Evolutionary conservation across 495 filamentous ascomycete species (phyloP).

Genomic region (Lasiosphaeria ovina): DNA sequence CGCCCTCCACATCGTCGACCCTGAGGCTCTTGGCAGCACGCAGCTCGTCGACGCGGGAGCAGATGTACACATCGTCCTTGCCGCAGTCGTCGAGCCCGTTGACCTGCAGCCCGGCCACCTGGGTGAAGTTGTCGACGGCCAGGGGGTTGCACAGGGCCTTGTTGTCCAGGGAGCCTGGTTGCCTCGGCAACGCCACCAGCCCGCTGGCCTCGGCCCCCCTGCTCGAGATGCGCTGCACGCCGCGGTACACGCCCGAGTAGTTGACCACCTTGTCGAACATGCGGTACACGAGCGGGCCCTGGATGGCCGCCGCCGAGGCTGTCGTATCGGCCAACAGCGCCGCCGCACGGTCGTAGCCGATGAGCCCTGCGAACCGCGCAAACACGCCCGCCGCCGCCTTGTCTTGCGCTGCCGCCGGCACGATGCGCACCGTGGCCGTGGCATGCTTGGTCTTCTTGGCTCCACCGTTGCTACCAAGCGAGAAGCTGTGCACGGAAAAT

Average conservation of each 20-base stretch:
- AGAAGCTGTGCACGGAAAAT: too few relatives aligned
- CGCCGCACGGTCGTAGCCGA: neutral
- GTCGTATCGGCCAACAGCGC: neutral
- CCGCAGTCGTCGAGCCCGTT: slow-evolving; percentile 9
- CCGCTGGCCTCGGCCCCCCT: slow-evolving; percentile 23
- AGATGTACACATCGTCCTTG: too few relatives aligned
- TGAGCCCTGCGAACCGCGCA: neutral
- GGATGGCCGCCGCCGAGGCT: neutral
- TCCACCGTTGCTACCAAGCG: too few relatives aligned
- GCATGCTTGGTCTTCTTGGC: too few relatives aligned
- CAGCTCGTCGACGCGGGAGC: too few relatives aligned
- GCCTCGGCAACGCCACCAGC: slow-evolving; percentile 13
- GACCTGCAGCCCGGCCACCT: slow-evolving; percentile 35
- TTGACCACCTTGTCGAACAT: slow-evolving; percentile 28
- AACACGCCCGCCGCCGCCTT: neutral
- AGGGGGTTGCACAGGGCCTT: slow-evolving; percentile 27
- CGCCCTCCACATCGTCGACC: too few relatives aligned
- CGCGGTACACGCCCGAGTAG: slow-evolving; percentile 30
- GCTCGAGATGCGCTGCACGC: slow-evolving; percentile 27
- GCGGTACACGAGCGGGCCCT: slow-evolving; percentile 24
- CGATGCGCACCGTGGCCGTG: too few relatives aligned
- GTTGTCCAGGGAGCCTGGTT: slow-evolving; percentile 16
- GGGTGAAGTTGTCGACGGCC: slow-evolving; percentile 32
- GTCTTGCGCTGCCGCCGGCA: too few relatives aligned
- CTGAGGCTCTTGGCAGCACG: too few relatives aligned